A percentile compares a stretch with the other conserved stretches of the same genome.
Conservation (phyloP, 2,329 filamentous ascomycete genomes). For the Xylaria sp. region DNA sequence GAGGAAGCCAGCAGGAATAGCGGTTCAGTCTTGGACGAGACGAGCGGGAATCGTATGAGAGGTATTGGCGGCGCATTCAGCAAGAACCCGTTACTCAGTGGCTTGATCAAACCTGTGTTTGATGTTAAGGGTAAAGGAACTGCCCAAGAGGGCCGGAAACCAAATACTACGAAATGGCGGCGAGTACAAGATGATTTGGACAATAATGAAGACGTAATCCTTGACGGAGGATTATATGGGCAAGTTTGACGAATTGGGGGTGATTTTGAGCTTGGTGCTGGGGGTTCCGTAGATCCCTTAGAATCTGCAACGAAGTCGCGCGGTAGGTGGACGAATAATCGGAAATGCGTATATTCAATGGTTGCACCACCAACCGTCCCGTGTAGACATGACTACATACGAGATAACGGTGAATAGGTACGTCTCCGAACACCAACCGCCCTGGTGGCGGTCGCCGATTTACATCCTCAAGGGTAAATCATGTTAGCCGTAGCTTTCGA, state of each 20-base stretch:
- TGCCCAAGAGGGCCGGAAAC: slow-evolving; percentile 56
- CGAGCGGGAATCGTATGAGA: slow-evolving; percentile 50
- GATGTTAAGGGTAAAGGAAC: slow-evolving; percentile 64
- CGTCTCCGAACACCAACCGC: not conserved
- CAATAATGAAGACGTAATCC: slow-evolving; percentile 66
- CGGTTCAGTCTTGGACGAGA: slow-evolving; percentile 48
- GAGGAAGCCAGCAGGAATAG: slow-evolving; percentile 49
- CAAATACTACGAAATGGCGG: slow-evolving; percentile 63
- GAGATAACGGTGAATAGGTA: not conserved
- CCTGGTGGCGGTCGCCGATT: not conserved
- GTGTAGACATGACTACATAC: too few species aligned
- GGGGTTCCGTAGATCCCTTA: too few species aligned
- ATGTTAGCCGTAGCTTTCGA: not conserved
- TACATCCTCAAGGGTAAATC: too few species aligned
- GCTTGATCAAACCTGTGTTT: slow-evolving; percentile 73
- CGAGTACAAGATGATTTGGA: slow-evolving; percentile 70
- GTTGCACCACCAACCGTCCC: too few species aligned
- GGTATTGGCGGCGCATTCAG: slow-evolving; percentile 70
- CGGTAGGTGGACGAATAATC: not conserved
- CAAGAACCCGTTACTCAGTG: slow-evolving; percentile 73
- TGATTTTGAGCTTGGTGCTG: not conserved
- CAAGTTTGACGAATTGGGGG: not conserved
- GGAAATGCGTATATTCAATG: too few species aligned
- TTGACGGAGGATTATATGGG: slow-evolving; percentile 33
- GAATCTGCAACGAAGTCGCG: too few species aligned